Evolutionary conservation across 164 flowering plant species (phyloP).

Genomic region (Dillenia suffruticosa): DNA sequence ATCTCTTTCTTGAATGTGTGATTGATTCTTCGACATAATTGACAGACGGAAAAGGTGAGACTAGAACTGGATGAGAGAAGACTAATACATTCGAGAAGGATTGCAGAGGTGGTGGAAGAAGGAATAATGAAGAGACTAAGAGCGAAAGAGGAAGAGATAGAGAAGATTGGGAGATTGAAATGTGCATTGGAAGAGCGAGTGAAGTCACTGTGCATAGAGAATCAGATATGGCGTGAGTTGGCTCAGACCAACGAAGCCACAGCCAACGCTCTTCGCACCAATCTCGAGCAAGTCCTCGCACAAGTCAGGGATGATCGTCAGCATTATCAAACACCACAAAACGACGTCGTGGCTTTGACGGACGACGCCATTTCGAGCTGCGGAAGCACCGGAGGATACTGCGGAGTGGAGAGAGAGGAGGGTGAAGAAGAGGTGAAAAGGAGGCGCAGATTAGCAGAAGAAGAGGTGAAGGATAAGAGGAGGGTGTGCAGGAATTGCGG

Average conservation of each 20-base stretch:
- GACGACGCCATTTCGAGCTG: conserved; percentile 51
- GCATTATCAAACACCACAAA: conserved; percentile 4
- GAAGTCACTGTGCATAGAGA: conserved; percentile 51
- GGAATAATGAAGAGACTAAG: conserved; percentile 40
- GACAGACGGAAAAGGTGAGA: conserved; percentile 60
- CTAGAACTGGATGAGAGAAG: conserved; percentile 47
- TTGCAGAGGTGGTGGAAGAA: conserved; percentile 40
- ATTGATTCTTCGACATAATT: neutral
- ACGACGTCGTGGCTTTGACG: conserved; percentile 10
- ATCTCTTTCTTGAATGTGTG: neutral
- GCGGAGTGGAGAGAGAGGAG: conserved; percentile 2
- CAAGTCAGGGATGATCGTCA: conserved; percentile 28
- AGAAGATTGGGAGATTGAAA: conserved; percentile 52
- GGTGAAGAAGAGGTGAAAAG: conserved; percentile 2
- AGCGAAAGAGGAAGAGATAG: conserved; percentile 63
- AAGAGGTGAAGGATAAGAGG: conserved; percentile 4
- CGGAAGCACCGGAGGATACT: conserved; percentile 23
- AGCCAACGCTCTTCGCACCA: conserved; percentile 48
- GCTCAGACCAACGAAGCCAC: conserved; percentile 78
- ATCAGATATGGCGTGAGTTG: conserved; percentile 69
- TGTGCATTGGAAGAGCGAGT: conserved; percentile 56
- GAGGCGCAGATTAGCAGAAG: neutral
- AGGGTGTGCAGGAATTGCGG: conserved; percentile 28
- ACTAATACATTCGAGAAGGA: conserved; percentile 33
- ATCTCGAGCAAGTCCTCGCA: conserved; percentile 56